Evolutionary conservation across 2,329 filamentous ascomycete species (phyloP), one percentile per base, ranked within the genome.

Genomic region (Monosporascus sp.): DNA sequence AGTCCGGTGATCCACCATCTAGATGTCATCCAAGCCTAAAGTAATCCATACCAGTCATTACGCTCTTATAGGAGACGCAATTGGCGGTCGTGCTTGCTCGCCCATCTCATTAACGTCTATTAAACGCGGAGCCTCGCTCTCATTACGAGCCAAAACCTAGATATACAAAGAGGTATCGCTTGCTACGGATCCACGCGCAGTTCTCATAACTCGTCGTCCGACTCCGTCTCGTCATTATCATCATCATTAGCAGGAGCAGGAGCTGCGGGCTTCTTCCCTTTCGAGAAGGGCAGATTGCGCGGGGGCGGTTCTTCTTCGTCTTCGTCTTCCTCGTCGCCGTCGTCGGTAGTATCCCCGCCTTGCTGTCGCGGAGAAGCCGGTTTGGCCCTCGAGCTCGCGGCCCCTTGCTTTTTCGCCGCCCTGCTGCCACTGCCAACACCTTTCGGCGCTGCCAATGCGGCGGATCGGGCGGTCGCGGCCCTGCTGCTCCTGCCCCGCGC

Each of bases 131-230:
- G 27, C 9, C 27, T 31, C 27, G 8, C 7, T 27, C 8, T 27
- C 26, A 27, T 9, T 27, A 27, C 26, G 26, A 27, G 6, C 26
- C 7, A 3, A 27, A 27, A 27, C 8, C 26, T 27, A 27, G 26
- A 26, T 4, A 9, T 27, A 27, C 27, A 31, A 31, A 14, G 9
- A 31, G 27, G 8, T 19, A 46, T 27, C n/a, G 24, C 43, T 43
- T 11, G 4, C n/a, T 43, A 43, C 20, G 19, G 3, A 20, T 4
- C 19, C 19, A 43, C 5, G 19, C 17, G 9, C 40, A 8, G 24
- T 20, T 16, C 38, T 73, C 63, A 83, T 53, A 82, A 59, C 61
- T 84, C 80, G 60, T 82, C 80, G 55, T 81, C 80, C 1, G 78
- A 80, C n/a, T 78, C 78, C 0, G 78, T 79, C 51, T 82, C 79